phyloP scores from a whole-genome alignment of 768 basidiomycete species.

The Leccinum barrowsii region DNA sequence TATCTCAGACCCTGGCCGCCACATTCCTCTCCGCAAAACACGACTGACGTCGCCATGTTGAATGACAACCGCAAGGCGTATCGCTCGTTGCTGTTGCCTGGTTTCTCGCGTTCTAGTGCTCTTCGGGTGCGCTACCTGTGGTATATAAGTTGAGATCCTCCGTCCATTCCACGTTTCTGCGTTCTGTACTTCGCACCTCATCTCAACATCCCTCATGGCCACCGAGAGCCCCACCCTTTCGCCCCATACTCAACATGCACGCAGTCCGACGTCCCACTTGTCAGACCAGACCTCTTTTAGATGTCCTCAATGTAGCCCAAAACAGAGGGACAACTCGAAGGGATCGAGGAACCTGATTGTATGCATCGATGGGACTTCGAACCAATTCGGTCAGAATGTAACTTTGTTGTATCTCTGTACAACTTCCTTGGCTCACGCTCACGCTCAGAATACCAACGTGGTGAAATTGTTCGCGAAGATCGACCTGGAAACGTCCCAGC shows the following conservation, averaged over 20 bases:
- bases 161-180: background rate
- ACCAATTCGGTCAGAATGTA: background rate
- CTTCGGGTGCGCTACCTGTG: slow-evolving; percentile 3
- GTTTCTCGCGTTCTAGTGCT: background rate
- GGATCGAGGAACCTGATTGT: slow-evolving; percentile 16
- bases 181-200: background rate
- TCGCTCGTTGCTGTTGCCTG: background rate
- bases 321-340: slow-evolving; percentile 2
- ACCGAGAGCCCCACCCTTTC: background rate
- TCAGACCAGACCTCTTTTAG: background rate
- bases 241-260: background rate
- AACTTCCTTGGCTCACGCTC: background rate
- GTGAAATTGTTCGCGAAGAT: background rate
- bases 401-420: background rate
- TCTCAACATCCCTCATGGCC: background rate
- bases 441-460: background rate
- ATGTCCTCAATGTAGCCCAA: slow-evolving; percentile 13
- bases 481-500: background rate
- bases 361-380: background rate
- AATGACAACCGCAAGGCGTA: background rate
- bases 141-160: background rate
- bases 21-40: slow-evolving; percentile 6
- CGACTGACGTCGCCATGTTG: background rate
- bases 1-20: slow-evolving; percentile 2
- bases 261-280: background rate